Evolutionary conservation across 1,284 basidiomycete species (phyloP), one percentile per base, ranked within the genome.

Genomic region (Melampsora americana): DNA sequence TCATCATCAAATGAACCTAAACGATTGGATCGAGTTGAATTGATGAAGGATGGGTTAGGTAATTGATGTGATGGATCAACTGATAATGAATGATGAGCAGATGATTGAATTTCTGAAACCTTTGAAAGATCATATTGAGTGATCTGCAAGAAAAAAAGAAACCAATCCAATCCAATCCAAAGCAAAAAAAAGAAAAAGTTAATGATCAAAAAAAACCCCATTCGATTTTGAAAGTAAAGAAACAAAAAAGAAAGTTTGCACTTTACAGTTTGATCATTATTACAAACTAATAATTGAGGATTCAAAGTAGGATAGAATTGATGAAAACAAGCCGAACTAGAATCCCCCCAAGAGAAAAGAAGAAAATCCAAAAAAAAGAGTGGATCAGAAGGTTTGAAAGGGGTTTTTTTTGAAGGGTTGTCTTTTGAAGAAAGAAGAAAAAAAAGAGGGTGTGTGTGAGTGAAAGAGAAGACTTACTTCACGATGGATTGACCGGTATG

Each of bases 181-280:
- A 20, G 32, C 32, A 16, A 72, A 42, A 56, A 73, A n/a, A n/a
- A 2, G n/a, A 72, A 50, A 9, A 64, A 50, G 32, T 16, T 11
- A 48, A 20, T 48, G 7, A 35, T 66, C 4, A n/a, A n/a, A n/a
- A n/a, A n/a, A n/a, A n/a, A n/a, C n/a, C n/a, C n/a, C n/a, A n/a
- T n/a, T n/a, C n/a, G n/a, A n/a, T n/a, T n/a, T n/a, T n/a, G n/a
- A n/a, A n/a, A n/a, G n/a, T n/a, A n/a, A n/a, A n/a, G n/a, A n/a
- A n/a, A n/a, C n/a, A n/a, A 35, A 9, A 35, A 35, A 35, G 35
- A 35, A 9, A 9, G 35, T 35, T 35, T 35, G 35, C 35, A 35
- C 35, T 56, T 39, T 42, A 75, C 73, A 9, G 73, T 75, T 32
- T 75, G 73, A 60, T 75, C 73, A 64, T 75, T 75, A 23, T 75